Conservation (phyloP, 139 green algal species). For the Mychonastes homosphaera region DNA sequence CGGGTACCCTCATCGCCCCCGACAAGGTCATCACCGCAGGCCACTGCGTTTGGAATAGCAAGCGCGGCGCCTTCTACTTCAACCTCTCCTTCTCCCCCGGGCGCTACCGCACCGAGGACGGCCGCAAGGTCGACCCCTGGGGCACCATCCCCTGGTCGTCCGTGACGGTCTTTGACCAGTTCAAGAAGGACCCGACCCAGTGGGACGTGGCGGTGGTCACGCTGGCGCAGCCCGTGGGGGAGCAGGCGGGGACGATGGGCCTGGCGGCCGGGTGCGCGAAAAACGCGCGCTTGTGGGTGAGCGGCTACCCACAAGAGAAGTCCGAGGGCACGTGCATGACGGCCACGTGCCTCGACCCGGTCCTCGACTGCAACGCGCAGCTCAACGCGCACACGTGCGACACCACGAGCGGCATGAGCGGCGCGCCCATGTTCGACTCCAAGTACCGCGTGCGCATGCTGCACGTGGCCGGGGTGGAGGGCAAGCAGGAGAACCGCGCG, state of each 20-base stretch:
- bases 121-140: constrained; percentile 27
- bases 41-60: constrained; percentile 39
- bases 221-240: constrained; percentile 16
- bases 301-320: constrained; percentile 31
- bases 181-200: constrained; percentile 19
- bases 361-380: constrained; percentile 14
- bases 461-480: constrained; percentile 18
- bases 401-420: constrained; percentile 21
- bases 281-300: constrained; percentile 10
- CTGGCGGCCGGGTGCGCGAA: constrained; percentile 24
- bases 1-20: constrained; percentile 28
- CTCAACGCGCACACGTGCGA: constrained; percentile 17
- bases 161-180: constrained; percentile 29
- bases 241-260: constrained; percentile 28
- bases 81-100: constrained; percentile 29
- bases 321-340: constrained; percentile 24
- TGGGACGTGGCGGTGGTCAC: constrained; percentile 30
- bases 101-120: constrained; percentile 21
- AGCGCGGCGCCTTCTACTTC: constrained; percentile 26
- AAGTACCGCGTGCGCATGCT: constrained; percentile 22
- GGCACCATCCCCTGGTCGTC: constrained; percentile 27
- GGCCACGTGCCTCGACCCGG: constrained; percentile 7
- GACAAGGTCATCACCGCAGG: constrained; percentile 38
- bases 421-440: constrained; percentile 14
- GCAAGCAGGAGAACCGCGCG: constrained; percentile 9